These are phyloP conservation scores for Delitschia confertaspora DNA, from an alignment of 495 filamentous ascomycete genomes.

Conservation along the genomic window DNA sequence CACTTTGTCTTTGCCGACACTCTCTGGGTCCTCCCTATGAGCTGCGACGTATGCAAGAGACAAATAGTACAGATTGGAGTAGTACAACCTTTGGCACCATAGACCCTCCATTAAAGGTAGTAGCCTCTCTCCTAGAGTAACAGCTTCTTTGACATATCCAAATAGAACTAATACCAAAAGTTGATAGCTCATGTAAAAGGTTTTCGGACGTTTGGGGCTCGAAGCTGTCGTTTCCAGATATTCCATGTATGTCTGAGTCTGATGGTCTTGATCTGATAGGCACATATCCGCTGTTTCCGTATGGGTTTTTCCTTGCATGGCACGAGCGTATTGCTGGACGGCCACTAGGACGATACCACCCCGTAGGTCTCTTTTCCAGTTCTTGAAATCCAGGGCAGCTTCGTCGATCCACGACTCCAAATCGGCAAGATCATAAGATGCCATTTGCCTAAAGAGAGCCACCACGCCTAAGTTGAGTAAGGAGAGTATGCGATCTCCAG, in stretches of 20 bases:
- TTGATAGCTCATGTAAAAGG: slow-evolving; percentile 64
- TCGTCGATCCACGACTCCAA: slow-evolving; percentile 66
- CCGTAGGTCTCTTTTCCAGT: slow-evolving; percentile 67
- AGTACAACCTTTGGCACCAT: slow-evolving; percentile 64
- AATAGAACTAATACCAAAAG: slow-evolving; percentile 67
- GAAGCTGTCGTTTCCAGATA: slow-evolving; percentile 42
- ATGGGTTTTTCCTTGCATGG: slow-evolving; percentile 78
- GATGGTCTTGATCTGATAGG: slow-evolving; percentile 65
- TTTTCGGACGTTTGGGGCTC: slow-evolving; percentile 42
- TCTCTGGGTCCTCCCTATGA: slow-evolving; percentile 46
- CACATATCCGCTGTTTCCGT: slow-evolving; percentile 46
- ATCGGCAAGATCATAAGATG: slow-evolving; percentile 66
- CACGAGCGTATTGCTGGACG: slow-evolving; percentile 63
- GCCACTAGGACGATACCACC: slow-evolving; percentile 66
- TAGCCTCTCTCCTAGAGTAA: slow-evolving; percentile 57
- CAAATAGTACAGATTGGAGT: slow-evolving; percentile 59
- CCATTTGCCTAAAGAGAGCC: slow-evolving; percentile 60
- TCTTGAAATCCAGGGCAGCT: slow-evolving; percentile 63
- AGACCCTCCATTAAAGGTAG: slow-evolving; percentile 50
- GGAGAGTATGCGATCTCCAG: slow-evolving; percentile 66
- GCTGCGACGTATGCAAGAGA: slow-evolving; percentile 57
- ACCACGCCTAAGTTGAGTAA: slow-evolving; percentile 66
- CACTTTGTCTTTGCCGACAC: slow-evolving; percentile 45
- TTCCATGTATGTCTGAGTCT: slow-evolving; percentile 54
- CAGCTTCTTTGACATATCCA: slow-evolving; percentile 61